phyloP scores from a whole-genome alignment of 805 yeast genomes.

The Starmerella riodocensis region DNA sequence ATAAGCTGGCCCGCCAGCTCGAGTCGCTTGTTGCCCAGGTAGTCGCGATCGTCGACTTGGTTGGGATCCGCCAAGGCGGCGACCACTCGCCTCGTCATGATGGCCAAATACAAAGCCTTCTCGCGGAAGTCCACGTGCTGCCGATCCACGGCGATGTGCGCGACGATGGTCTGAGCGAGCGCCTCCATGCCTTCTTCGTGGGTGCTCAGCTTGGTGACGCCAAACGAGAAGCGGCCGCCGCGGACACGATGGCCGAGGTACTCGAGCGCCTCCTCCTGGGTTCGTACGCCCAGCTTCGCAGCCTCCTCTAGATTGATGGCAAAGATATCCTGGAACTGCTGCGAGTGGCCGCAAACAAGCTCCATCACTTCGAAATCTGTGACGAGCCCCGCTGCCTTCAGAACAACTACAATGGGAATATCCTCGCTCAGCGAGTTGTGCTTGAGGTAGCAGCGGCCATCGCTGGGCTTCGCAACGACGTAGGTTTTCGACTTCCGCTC shows the following conservation, averaged over 20 bases:
- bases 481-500: slow-evolving; percentile 96
- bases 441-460: slow-evolving; percentile 60
- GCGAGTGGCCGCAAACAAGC: slow-evolving; percentile 80
- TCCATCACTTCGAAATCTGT: slow-evolving; percentile 90
- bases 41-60: slow-evolving; percentile 97
- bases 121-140: slow-evolving; percentile 64
- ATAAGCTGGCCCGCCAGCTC: slow-evolving; percentile 96
- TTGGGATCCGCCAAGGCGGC: slow-evolving; percentile 91
- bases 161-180: slow-evolving; percentile 81
- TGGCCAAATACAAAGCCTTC: slow-evolving; percentile 85
- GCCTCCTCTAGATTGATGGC: slow-evolving; percentile 91
- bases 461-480: slow-evolving; percentile 77
- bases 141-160: slow-evolving; percentile 77
- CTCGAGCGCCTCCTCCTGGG: slow-evolving; percentile 88
- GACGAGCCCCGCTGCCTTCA: slow-evolving; percentile 88
- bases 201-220: slow-evolving; percentile 41
- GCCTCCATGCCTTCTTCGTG: slow-evolving; percentile 93
- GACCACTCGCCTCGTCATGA: slow-evolving; percentile 91
- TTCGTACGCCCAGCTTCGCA: slow-evolving; percentile 66
- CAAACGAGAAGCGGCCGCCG: slow-evolving; percentile 51
- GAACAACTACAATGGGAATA: slow-evolving; percentile 79
- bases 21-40: slow-evolving; percentile 93
- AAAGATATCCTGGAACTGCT: slow-evolving; percentile 81
- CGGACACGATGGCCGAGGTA: slow-evolving; percentile 84
- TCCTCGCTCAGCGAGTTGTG: slow-evolving; percentile 95